Percentiles rank a stretch among this genome's conserved stretches.
These are phyloP conservation scores for Ophiostoma perfectum DNA, from an alignment of 2,329 filamentous ascomycete genomes.

Conservation along the genomic window DNA sequence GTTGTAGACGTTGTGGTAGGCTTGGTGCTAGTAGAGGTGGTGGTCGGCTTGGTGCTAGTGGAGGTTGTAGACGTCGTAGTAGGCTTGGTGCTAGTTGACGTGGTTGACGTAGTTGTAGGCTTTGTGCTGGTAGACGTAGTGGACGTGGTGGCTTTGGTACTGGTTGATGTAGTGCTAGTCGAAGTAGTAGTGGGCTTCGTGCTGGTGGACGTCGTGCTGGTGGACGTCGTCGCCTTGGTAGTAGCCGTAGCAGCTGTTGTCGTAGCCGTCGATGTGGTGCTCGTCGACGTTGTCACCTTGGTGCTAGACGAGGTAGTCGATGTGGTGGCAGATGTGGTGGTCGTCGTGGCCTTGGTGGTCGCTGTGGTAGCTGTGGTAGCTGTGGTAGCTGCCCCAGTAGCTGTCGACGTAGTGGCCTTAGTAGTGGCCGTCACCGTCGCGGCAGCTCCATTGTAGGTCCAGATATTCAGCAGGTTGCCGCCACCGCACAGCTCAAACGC, in stretches of 20 bases:
- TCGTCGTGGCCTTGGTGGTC: not conserved
- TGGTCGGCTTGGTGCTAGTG: not conserved
- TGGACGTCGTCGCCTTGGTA: not conserved
- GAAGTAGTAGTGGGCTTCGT: not conserved
- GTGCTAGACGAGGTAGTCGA: not conserved
- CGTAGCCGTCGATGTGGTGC: not conserved
- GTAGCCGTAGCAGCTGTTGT: not conserved
- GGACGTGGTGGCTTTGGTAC: not conserved
- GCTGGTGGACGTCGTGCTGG: not conserved
- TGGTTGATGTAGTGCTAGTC: not conserved
- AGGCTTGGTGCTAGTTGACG: not conserved
- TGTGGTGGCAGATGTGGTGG: not conserved
- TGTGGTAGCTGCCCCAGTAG: not conserved
- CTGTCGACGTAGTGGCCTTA: too few relatives aligned
- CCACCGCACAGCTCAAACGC: constrained; percentile 24
- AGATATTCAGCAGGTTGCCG: constrained; percentile 24
- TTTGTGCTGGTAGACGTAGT: not conserved
- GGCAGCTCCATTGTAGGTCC: not conserved
- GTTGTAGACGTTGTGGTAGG: not conserved
- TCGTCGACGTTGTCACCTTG: not conserved
- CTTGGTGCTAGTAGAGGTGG: not conserved
- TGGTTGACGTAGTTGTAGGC: not conserved
- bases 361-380: not conserved
- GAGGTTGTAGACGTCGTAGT: not conserved
- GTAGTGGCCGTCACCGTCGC: not conserved